Evolutionary conservation across 257 asterid genomes (phyloP), one percentile per base, ranked within the genome.

Genomic region (Mitragyna speciosa): DNA sequence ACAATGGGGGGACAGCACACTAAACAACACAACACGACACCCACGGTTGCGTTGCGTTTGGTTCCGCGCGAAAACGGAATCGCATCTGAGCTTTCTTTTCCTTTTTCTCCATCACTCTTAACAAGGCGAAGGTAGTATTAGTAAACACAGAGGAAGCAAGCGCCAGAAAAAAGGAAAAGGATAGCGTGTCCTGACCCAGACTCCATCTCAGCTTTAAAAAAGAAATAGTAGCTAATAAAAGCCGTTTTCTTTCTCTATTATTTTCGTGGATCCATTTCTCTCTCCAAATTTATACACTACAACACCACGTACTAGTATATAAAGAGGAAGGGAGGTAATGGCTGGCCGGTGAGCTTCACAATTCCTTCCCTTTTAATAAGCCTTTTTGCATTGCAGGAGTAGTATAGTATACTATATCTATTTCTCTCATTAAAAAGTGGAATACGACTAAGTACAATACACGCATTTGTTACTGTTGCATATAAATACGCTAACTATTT

Each of bases 21-120:
- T 72, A 51, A 81, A 54, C 9, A 74, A 79, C 56, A 74, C 52
- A 74, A 51, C 84, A 54, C 9, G 76, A 79, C 56, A 52, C 71
- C 75, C 58, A 75, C 30, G 43, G 68, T 73, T 17, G 47, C 31
- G 82, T 84, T 77, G 76, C 79, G 82, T 81, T 84, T 77, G 87
- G 69, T 76, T 87, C 83, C 82, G 66, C 86, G 76, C 77, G 70
- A 75, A 72, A 84, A 84, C 77, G 82, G 80, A 73, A 80, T 84
- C 75, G 75, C 72, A 72, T 63, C 30, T 36, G 30, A 41, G 12
- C 20, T 41, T 11, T 47, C 20, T 20, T 20, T 30, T 33, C 5
- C 56, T 39, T 26, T 76, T 51, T 20, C 67, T 22, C 31, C 22
- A 26, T 45, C 59, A 39, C 52, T 20, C 73, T 15, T 15, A 56